Evolutionary conservation across 2,329 filamentous ascomycete species (phyloP).

Genomic region (Incumbomyces lentus): DNA sequence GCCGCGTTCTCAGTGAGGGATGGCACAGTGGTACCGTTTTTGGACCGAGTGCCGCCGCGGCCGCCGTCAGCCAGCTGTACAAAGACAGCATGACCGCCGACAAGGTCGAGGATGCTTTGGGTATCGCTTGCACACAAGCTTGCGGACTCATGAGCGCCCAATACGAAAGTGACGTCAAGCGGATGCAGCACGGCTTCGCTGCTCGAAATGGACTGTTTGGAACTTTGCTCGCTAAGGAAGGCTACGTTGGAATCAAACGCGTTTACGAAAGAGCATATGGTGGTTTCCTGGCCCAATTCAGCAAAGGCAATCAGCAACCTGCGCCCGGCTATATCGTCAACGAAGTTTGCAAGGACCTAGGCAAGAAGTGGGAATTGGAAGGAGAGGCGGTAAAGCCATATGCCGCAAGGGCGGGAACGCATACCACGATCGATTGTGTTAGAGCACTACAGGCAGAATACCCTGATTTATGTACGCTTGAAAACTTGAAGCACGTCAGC

Average conservation of each 20-base stretch:
- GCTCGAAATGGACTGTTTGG: constrained; percentile 34
- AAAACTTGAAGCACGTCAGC: constrained; percentile 16
- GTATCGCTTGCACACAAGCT: constrained; percentile 33
- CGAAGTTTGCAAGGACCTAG: constrained; percentile 26
- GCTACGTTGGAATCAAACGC: constrained; percentile 34
- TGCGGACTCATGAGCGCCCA: constrained; percentile 34
- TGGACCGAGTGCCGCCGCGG: constrained; percentile 28
- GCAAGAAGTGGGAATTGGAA: constrained; percentile 28
- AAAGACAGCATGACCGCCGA: constrained; percentile 18
- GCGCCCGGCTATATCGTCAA: constrained; percentile 17
- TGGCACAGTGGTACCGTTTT: constrained; percentile 35
- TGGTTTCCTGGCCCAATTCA: constrained; percentile 34
- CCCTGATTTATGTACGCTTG: constrained; percentile 17
- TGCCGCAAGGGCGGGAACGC: constrained; percentile 29
- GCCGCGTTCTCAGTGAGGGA: constrained; percentile 29
- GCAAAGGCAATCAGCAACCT: constrained; percentile 21
- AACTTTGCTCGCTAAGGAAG: constrained; percentile 28
- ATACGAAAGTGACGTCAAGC: constrained; percentile 35
- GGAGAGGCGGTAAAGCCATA: constrained; percentile 27
- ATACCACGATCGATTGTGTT: constrained; percentile 29
- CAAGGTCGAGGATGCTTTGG: constrained; percentile 28
- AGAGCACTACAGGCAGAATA: constrained; percentile 24
- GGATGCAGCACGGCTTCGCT: constrained; percentile 39
- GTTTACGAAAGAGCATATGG: constrained; percentile 34
- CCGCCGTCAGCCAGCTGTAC: constrained; percentile 26